phyloP scores from a whole-genome alignment of 306 rosid species.

The Trichosanthes truncata region DNA sequence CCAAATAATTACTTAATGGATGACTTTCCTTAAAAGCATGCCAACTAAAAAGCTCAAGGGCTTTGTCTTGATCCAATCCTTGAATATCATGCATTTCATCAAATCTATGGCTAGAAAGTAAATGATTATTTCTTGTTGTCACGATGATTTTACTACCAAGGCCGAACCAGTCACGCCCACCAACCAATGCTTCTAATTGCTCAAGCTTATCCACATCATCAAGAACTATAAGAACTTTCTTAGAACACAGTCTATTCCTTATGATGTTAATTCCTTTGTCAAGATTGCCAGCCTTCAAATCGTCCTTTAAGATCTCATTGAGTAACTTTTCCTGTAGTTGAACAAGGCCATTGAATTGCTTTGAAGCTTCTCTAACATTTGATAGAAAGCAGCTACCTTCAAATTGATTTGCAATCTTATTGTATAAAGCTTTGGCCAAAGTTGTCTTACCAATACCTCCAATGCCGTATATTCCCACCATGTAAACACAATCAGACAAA shows the following conservation, averaged over 20 bases:
- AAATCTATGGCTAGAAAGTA: background rate
- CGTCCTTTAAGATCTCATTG: background rate
- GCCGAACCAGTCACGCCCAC: slow-evolving; percentile 9
- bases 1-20: background rate
- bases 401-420: no score
- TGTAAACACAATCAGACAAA: no score
- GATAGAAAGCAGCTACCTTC: slow-evolving; percentile 6
- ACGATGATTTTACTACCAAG: slow-evolving; percentile 12
- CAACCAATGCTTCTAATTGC: slow-evolving; percentile 2
- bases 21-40: slow-evolving; percentile 13
- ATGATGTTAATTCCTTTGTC: background rate
- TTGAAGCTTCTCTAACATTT: background rate
- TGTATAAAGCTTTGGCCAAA: no score
- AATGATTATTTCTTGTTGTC: slow-evolving; percentile 15
- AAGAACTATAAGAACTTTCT: slow-evolving; percentile 8
- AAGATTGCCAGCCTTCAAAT: background rate
- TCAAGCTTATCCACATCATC: background rate
- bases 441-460: no score
- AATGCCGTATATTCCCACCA: no score
- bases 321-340: slow-evolving; percentile 8
- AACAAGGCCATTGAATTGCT: background rate
- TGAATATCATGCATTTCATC: background rate
- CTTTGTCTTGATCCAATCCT: background rate
- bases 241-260: background rate
- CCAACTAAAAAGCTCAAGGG: slow-evolving; percentile 4